Evolutionary conservation across 208 protist genomes (phyloP).

Genomic region (Acanthamoeba culbertsoni): DNA sequence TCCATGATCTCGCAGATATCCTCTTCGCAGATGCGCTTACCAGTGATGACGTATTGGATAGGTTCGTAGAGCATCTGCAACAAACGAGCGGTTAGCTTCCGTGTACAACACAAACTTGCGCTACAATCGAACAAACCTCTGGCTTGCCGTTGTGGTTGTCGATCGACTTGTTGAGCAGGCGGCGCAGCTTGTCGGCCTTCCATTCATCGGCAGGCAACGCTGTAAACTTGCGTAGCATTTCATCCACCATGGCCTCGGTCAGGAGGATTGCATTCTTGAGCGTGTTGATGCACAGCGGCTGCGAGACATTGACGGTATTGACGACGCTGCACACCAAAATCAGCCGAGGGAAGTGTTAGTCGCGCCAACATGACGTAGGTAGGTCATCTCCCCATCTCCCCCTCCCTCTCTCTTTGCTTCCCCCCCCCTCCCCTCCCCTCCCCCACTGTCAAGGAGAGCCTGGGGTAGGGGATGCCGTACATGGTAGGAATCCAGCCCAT

Average conservation of each 20-base stretch:
- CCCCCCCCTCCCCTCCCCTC: too few relatives aligned
- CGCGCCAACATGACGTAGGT: too few relatives aligned
- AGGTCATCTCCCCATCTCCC: too few relatives aligned
- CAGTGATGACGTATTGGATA: neutral
- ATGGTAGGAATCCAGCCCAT: conserved; percentile 29
- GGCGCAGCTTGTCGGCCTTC: conserved; percentile 25
- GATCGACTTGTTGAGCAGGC: neutral
- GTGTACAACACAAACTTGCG: neutral
- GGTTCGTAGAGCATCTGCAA: conserved; percentile 30
- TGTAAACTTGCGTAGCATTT: neutral
- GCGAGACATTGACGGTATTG: neutral
- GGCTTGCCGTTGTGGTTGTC: conserved; percentile 20
- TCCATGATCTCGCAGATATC: neutral
- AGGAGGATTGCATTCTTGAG: conserved; percentile 6
- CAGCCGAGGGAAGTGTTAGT: too few relatives aligned
- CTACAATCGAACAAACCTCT: neutral
- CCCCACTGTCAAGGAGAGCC: too few relatives aligned
- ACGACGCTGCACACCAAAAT: neutral
- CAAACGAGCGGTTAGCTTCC: neutral
- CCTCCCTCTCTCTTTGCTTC: too few relatives aligned
- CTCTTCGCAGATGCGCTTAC: neutral
- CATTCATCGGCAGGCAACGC: neutral
- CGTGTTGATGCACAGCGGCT: conserved; percentile 19
- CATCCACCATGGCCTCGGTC: conserved; percentile 13
- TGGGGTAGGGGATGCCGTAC: neutral